Base-by-base conservation (phyloP, 805 yeast species). In the Tetrapisispora iriomotensis region DNA sequence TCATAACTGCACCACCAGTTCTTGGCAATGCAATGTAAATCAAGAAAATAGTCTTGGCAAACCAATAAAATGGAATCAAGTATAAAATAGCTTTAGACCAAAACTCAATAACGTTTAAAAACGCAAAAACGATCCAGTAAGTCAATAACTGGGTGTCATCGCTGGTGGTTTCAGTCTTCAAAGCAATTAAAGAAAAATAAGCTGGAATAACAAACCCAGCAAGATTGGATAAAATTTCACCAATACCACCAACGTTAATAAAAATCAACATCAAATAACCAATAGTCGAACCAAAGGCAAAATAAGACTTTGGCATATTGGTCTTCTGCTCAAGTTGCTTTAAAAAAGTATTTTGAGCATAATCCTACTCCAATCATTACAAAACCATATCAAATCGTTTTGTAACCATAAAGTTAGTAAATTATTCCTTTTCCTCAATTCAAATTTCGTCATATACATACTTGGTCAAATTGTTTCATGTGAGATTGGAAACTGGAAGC, bases 61-160 rank as follows among this genome's bases (percentile, higher is more conserved):
- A 76, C 77, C 88, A 92, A 74, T 92, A 92, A 61, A 92, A 87
- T 56, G 99, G 98, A 50, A 92, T 66, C 94, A 96, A 85, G 74
- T 87, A 87, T 43, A 90, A 71, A 53, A 92, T 81, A 27, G 96
- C 82, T 56, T 78, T 76, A 39, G 95, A 79, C 97, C 96, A 92
- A 74, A 86, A 92, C 69, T 92, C 99, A 54, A 86, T 60, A 38
- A 92, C 88, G 62, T 79, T 85, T 68, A 92, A 75, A 53, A 79
- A 78, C 13, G 96, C 95, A 60, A 84, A 92, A n/a, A 92, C 95
- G 42, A 92, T 96, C 98, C 98, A 92, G 71, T 92, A 92, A 12
- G 96, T 84, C 57, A 92, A 74, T 60, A 84, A 75, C 61, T 82
- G 80, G 34, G 92, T 78, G 64, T 92, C 99, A 61, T 90, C 96